Evolutionary conservation across 495 filamentous ascomycete genomes (phyloP).

Genomic region (Rusavskia elegans): DNA sequence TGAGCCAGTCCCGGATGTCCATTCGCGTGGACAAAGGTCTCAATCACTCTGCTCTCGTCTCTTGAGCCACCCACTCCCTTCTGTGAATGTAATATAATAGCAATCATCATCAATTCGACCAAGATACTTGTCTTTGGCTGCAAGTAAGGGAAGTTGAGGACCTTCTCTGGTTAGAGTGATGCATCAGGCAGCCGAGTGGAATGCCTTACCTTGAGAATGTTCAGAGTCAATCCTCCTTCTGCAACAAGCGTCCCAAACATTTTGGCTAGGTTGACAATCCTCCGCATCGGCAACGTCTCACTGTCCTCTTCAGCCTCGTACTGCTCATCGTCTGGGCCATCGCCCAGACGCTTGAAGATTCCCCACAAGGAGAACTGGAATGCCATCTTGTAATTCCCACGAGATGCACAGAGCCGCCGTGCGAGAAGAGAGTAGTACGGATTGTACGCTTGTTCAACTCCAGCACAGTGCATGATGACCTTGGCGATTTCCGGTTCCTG

Average conservation of each 20-base stretch:
- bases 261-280: conserved; percentile 78
- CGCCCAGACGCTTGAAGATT: conserved; percentile 73
- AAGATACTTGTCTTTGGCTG: conserved; percentile 63
- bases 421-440: conserved; percentile 86
- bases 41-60: conserved; percentile 39
- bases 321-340: conserved; percentile 26
- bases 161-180: conserved; percentile 16
- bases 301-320: conserved; percentile 26
- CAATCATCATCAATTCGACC: conserved; percentile 64
- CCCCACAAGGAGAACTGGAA: conserved; percentile 82
- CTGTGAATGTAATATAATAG: conserved; percentile 48
- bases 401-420: conserved; percentile 49
- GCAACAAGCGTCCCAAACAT: conserved; percentile 65
- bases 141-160: conserved; percentile 61
- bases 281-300: conserved; percentile 34
- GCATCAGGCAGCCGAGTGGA: background rate
- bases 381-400: conserved; percentile 49
- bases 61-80: conserved; percentile 14
- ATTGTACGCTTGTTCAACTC: conserved; percentile 72
- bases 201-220: conserved; percentile 39
- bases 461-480: conserved; percentile 75
- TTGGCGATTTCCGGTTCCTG: conserved; percentile 79
- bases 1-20: conserved; percentile 46
- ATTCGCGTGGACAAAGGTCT: conserved; percentile 45
- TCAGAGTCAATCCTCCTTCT: conserved; percentile 44